Conservation (phyloP, 768 basidiomycete species). For the Cystobasidium tubakii region DNA sequence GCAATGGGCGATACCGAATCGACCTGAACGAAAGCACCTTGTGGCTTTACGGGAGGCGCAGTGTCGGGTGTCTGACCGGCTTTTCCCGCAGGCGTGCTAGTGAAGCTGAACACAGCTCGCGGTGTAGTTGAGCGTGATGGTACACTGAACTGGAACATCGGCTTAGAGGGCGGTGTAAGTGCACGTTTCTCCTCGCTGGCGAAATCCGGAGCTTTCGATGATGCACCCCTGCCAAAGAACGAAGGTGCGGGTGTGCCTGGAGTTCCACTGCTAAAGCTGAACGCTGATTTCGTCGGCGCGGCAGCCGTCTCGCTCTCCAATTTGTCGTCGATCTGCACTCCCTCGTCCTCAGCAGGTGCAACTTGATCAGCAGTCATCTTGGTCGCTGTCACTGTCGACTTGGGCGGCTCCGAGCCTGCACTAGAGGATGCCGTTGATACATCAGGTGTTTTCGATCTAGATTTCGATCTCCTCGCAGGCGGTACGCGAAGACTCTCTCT, state of each 20-base stretch:
- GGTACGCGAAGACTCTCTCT: background rate
- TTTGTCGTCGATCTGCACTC: background rate
- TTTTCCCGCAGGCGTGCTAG: too few species aligned
- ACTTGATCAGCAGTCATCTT: background rate
- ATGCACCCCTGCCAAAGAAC: background rate
- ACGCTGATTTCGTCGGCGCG: background rate
- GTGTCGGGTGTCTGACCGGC: too few species aligned
- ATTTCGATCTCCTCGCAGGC: background rate
- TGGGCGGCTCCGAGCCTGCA: background rate
- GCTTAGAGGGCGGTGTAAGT: background rate
- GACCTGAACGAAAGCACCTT: too few species aligned
- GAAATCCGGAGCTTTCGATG: background rate
- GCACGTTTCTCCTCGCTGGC: background rate
- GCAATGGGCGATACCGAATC: background rate
- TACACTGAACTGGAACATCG: background rate
- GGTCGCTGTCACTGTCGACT: background rate
- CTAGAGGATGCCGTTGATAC: background rate
- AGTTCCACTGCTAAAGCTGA: background rate
- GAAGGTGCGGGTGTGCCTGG: background rate
- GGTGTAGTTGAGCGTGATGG: background rate
- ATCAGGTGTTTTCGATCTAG: conserved; percentile 8
- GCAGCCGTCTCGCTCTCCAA: background rate
- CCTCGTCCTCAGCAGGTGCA: background rate
- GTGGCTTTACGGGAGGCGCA: background rate
- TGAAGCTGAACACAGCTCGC: too few species aligned